These are phyloP conservation scores for Amaranthus cruentus DNA, from an alignment of 148 eudicot species.

Conservation along the genomic window DNA sequence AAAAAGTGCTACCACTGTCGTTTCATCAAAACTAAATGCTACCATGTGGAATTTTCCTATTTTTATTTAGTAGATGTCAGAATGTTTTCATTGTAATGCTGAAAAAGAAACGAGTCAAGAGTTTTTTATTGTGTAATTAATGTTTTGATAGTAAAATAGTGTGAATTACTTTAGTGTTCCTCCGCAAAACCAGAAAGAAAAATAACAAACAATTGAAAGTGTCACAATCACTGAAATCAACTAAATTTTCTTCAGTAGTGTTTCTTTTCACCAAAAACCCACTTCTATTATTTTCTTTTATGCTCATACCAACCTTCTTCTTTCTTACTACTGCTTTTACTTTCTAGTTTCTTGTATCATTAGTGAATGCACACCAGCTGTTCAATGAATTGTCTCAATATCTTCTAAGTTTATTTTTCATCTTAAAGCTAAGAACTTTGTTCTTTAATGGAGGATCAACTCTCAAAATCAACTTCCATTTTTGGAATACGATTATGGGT, in stretches of 20 bases:
- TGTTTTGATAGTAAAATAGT: no score
- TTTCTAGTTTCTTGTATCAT: conserved; percentile 9
- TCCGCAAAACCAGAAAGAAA: conserved; percentile 5
- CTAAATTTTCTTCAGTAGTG: background rate
- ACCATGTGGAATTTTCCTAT: no score
- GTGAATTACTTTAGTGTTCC: conserved; percentile 1
- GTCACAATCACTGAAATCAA: conserved; percentile 18
- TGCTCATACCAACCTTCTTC: conserved; percentile 19
- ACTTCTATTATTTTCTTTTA: background rate
- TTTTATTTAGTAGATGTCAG: no score
- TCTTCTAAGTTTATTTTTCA: background rate
- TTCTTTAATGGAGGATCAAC: conserved; percentile 39
- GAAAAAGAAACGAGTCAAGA: no score
- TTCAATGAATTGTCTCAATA: conserved; percentile 25
- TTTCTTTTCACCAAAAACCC: conserved; percentile 14
- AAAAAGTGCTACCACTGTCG: no score
- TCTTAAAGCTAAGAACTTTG: background rate
- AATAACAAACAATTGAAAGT: conserved; percentile 4
- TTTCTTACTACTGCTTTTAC: background rate
- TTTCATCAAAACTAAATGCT: no score
- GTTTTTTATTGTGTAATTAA: no score
- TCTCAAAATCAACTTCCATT: conserved; percentile 43
- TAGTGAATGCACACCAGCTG: conserved; percentile 32
- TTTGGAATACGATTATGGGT: conserved; percentile 53
- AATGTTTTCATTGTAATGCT: no score